Percentiles rank a stretch among this genome's conserved stretches.
phyloP scores from a whole-genome alignment of 2,329 filamentous ascomycete species.

The Fusarium xyrophilum region DNA sequence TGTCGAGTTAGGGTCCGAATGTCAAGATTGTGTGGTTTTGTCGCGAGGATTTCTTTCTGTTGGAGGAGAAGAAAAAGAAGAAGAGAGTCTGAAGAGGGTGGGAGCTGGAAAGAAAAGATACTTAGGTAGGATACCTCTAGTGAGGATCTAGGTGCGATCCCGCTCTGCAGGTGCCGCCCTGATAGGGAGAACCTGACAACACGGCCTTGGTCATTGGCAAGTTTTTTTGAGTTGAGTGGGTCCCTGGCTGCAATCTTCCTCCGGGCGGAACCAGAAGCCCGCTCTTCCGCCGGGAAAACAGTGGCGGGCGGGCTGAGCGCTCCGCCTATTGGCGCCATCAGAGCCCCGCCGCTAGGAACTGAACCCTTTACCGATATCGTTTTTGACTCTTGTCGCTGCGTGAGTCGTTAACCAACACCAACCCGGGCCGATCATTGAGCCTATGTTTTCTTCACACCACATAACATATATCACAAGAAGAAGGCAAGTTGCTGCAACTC shows the following conservation, averaged over 20 bases:
- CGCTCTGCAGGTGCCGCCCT: slow-evolving; percentile 22
- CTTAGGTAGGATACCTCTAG: background rate
- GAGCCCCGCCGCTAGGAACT: slow-evolving; percentile 30
- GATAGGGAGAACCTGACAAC: slow-evolving; percentile 33
- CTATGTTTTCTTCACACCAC: background rate
- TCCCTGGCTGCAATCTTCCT: slow-evolving; percentile 8
- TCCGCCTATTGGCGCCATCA: slow-evolving; percentile 12
- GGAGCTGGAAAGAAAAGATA: slow-evolving; percentile 25
- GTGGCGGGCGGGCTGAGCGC: slow-evolving; percentile 18
- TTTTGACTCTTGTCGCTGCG: slow-evolving; percentile 6
- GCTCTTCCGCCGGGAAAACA: slow-evolving; percentile 14
- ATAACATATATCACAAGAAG: background rate
- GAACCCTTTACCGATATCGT: slow-evolving; percentile 35
- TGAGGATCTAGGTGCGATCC: slow-evolving; percentile 10
- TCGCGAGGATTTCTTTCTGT: slow-evolving; percentile 33
- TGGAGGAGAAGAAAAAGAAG: slow-evolving; percentile 15
- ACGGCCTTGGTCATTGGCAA: slow-evolving; percentile 39
- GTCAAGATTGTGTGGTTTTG: background rate
- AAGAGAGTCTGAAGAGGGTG: slow-evolving; percentile 23
- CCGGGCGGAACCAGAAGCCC: slow-evolving; percentile 22
- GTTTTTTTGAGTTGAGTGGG: slow-evolving; percentile 29
- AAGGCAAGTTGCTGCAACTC: background rate
- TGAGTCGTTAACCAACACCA: slow-evolving; percentile 25
- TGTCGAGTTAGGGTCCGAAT: slow-evolving; percentile 13
- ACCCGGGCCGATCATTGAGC: background rate